These are phyloP conservation scores for Beauveria bassiana DNA, from an alignment of 2,329 filamentous ascomycete species.

Conservation along the genomic window DNA sequence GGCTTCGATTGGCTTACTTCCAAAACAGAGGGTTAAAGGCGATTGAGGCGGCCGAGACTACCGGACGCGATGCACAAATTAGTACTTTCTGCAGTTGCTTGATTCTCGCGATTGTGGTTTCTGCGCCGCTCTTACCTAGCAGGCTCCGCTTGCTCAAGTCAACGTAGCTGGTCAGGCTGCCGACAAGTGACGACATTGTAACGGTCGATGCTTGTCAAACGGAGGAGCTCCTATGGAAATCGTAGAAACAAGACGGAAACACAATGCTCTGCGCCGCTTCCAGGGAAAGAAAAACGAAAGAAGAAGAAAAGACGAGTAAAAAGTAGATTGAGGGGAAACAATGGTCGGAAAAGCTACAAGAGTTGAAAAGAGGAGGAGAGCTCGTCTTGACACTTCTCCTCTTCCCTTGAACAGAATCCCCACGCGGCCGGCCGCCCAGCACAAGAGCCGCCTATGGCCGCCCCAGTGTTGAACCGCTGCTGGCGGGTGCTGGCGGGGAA, in stretches of 20 bases:
- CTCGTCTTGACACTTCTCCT: neutral
- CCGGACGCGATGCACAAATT: slow-evolving; percentile 14
- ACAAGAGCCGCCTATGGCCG: neutral
- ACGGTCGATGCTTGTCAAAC: neutral
- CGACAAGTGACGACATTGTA: slow-evolving; percentile 32
- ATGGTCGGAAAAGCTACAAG: no score
- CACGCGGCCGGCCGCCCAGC: neutral
- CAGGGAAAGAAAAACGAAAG: neutral
- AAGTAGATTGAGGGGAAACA: neutral
- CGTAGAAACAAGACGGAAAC: neutral
- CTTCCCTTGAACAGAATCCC: neutral
- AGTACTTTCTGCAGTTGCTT: slow-evolving; percentile 10
- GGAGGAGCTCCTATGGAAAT: no score
- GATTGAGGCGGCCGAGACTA: slow-evolving; percentile 76
- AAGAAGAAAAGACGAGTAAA: neutral
- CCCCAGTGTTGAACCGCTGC: neutral
- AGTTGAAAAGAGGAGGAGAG: neutral
- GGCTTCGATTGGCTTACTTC: slow-evolving; percentile 63
- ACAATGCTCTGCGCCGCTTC: no score
- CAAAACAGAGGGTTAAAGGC: slow-evolving; percentile 98
- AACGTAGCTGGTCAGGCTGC: slow-evolving; percentile 53
- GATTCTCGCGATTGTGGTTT: neutral
- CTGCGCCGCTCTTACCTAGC: slow-evolving; percentile 41
- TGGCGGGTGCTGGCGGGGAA: neutral
- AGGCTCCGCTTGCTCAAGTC: slow-evolving; percentile 62